A percentile compares a stretch with the other conserved stretches of the same genome.
Evolutionary conservation across 257 asterid genomes (phyloP).

Genomic region (Nyctanthes arbortristis): DNA sequence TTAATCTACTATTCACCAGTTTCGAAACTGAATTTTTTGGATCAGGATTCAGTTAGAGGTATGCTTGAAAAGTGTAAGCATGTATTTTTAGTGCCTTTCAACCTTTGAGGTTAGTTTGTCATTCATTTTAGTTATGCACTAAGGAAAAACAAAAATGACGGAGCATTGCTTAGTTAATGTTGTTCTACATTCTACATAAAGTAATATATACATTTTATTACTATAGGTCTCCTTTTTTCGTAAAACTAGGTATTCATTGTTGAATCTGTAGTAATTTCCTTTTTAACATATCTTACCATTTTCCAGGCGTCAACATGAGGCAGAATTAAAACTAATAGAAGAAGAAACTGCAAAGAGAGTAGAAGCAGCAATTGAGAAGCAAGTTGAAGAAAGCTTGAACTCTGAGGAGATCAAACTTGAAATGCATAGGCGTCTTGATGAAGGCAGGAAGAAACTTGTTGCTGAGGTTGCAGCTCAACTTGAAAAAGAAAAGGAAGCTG

Average conservation of each 20-base stretch:
- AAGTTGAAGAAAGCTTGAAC: constrained; percentile 77
- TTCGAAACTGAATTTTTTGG: constrained; percentile 89
- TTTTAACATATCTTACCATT: constrained; percentile 33
- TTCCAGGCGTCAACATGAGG: constrained; percentile 88
- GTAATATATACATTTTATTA: constrained; percentile 9
- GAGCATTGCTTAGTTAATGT: constrained; percentile 27
- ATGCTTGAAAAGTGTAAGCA: constrained; percentile 85
- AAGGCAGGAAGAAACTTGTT: constrained; percentile 79
- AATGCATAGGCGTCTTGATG: constrained; percentile 65
- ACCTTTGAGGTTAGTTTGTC: constrained; percentile 89
- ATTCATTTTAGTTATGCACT: constrained; percentile 52
- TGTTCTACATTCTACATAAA: constrained; percentile 20
- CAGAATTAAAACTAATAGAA: constrained; percentile 82
- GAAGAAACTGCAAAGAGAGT: constrained; percentile 96
- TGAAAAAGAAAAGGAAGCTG: constrained; percentile 76
- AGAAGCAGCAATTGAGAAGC: constrained; percentile 67
- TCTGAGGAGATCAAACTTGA: constrained; percentile 61
- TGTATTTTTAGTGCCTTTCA: constrained; percentile 69
- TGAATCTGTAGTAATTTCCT: constrained; percentile 13
- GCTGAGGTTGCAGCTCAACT: constrained; percentile 84
- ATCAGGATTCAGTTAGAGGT: constrained; percentile 94
- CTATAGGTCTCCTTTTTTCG: constrained; percentile 17
- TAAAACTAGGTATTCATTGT: constrained; percentile 7
- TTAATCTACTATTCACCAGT: constrained; percentile 83
- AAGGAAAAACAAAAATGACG: constrained; percentile 30